These are phyloP conservation scores for Fusarium duplospermum DNA, from an alignment of 2,329 filamentous ascomycete species.

Conservation along the genomic window DNA sequence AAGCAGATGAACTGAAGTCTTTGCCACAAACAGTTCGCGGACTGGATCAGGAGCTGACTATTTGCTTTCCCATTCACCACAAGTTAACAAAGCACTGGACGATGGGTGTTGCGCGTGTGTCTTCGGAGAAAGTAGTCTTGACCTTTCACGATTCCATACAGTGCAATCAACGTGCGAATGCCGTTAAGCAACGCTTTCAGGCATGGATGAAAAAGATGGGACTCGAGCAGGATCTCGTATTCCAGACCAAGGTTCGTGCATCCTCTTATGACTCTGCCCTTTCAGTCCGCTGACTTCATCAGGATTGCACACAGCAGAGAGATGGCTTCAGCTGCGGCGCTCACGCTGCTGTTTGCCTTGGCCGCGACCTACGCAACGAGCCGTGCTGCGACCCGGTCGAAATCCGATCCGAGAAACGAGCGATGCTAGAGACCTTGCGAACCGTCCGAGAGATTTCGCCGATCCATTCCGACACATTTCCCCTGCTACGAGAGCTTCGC, in stretches of 20 bases:
- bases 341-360: neutral
- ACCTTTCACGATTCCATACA: neutral
- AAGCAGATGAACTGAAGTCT: neutral
- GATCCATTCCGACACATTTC: neutral
- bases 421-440: neutral
- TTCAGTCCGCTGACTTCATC: neutral
- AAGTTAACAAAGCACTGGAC: neutral
- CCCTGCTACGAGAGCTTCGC: neutral
- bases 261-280: neutral
- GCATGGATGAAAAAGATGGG: neutral
- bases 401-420: neutral
- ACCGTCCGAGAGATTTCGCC: neutral
- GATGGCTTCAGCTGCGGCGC: neutral
- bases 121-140: neutral
- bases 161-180: neutral
- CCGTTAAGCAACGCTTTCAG: neutral
- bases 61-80: slow-evolving; percentile 14
- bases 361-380: neutral
- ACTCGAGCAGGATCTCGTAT: neutral
- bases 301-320: neutral
- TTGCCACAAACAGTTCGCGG: neutral
- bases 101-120: neutral
- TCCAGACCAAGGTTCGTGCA: neutral
- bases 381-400: neutral
- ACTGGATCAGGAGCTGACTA: neutral